These are phyloP conservation scores for Scutellaria baicalensis DNA, from an alignment of 257 asterid species.

Conservation along the genomic window DNA sequence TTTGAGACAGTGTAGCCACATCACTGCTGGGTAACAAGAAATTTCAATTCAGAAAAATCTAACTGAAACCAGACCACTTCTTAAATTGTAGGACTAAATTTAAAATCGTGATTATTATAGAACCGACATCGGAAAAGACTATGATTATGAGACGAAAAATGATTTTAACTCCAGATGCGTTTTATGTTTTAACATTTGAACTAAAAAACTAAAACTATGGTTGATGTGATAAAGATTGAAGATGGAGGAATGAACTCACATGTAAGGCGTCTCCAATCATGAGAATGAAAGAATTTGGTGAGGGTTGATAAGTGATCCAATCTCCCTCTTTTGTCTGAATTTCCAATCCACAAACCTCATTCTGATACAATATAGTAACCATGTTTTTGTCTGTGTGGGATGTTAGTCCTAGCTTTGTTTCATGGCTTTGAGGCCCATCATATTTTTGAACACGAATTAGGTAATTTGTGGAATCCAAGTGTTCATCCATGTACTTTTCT, in stretches of 20 bases:
- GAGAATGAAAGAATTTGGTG: constrained; percentile 31
- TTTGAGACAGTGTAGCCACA: too few relatives aligned
- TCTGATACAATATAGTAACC: constrained; percentile 31
- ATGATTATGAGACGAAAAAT: too few relatives aligned
- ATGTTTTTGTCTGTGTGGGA: constrained; percentile 48
- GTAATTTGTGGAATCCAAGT: constrained; percentile 36
- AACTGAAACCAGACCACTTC: too few relatives aligned
- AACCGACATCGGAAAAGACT: too few relatives aligned
- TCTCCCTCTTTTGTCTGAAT: constrained; percentile 37
- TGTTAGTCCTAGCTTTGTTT: constrained; percentile 29
- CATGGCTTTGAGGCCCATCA: constrained; percentile 28
- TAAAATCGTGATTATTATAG: too few relatives aligned
- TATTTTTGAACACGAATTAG: constrained; percentile 45
- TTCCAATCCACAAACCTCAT: constrained; percentile 34
- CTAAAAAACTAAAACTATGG: too few relatives aligned
- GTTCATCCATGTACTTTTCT: constrained; percentile 44
- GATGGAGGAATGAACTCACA: constrained; percentile 16
- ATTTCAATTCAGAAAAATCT: too few relatives aligned
- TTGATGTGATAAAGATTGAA: too few relatives aligned
- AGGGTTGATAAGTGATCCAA: constrained; percentile 41
- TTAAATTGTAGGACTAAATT: too few relatives aligned
- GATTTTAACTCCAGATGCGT: too few relatives aligned
- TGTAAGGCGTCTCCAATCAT: constrained; percentile 42
- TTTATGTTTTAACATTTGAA: too few relatives aligned
- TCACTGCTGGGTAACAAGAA: too few relatives aligned